Evolutionary conservation across 208 protist genomes (phyloP).

Genomic region (Leishmania arabica): DNA sequence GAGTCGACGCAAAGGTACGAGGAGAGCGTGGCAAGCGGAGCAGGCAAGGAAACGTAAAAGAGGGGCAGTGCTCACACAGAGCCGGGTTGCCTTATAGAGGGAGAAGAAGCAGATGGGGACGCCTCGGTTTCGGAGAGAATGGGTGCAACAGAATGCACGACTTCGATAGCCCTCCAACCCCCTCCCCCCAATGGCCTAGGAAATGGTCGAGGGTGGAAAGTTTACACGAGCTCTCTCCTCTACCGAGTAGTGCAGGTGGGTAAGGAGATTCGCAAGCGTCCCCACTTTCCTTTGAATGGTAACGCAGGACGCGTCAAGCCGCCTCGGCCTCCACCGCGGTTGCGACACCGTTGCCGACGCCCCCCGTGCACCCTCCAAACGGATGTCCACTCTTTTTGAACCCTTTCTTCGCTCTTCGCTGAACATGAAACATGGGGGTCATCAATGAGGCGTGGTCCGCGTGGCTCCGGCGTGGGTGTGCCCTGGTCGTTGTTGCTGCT

Average conservation of each 20-base stretch:
- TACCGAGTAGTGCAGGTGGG: neutral
- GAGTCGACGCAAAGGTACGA: neutral
- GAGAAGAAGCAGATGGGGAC: neutral
- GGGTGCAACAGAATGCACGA: neutral
- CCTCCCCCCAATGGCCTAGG: neutral
- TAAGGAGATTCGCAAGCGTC: neutral
- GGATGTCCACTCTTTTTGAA: no score
- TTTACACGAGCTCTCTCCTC: neutral
- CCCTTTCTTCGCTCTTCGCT: neutral
- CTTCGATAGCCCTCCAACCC: neutral
- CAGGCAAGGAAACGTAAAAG: neutral
- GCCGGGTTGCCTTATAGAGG: neutral
- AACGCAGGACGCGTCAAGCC: neutral
- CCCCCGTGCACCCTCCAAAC: neutral
- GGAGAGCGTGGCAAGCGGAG: neutral
- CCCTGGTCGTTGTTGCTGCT: neutral
- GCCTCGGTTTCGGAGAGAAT: neutral
- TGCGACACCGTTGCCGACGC: neutral
- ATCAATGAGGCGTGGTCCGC: no score
- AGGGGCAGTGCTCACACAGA: neutral
- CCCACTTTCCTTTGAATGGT: neutral
- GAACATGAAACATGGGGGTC: neutral
- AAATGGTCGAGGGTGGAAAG: neutral
- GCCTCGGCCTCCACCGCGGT: neutral
- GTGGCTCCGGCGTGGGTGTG: neutral